Evolutionary conservation across 2,329 filamentous ascomycete genomes (phyloP).

Genomic region (Dothistroma septosporum): DNA sequence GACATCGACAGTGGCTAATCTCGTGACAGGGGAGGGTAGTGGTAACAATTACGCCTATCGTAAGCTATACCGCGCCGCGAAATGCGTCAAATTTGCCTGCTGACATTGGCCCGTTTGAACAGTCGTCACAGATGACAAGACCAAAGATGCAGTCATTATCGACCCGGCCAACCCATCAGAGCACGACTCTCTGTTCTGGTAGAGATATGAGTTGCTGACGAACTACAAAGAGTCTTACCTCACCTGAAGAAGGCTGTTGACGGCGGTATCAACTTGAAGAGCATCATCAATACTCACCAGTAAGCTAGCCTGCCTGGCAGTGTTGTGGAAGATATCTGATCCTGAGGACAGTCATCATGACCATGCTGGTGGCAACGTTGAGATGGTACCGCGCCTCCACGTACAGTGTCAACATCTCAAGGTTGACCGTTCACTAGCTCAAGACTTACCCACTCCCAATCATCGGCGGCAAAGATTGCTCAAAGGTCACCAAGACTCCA

Average conservation of each 20-base stretch:
- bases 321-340: not conserved
- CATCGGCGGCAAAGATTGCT: conserved; percentile 83
- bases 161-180: conserved; percentile 76
- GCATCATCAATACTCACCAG: conserved; percentile 97
- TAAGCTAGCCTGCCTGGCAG: conserved; percentile 45
- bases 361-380: conserved; percentile 85
- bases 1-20: conserved; percentile 11
- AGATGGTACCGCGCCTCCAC: conserved; percentile 56
- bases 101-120: not conserved
- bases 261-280: conserved; percentile 73
- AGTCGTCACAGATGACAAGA: conserved; percentile 48
- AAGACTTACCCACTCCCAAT: conserved; percentile 64
- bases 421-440: conserved; percentile 40
- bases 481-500: conserved; percentile 73
- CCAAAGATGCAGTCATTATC: conserved; percentile 58
- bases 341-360: conserved; percentile 69
- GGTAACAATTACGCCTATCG: conserved; percentile 79
- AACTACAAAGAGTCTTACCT: conserved; percentile 53
- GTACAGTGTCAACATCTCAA: not conserved
- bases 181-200: conserved; percentile 46
- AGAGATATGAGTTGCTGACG: not conserved
- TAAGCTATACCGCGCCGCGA: conserved; percentile 3
- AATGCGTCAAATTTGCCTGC: not conserved
- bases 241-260: conserved; percentile 69
- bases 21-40: conserved; percentile 62